Percentiles rank a stretch among this genome's conserved stretches.
Evolutionary conservation across 2,329 filamentous ascomycete genomes (phyloP).

Genomic region (Fusarium euwallaceae): DNA sequence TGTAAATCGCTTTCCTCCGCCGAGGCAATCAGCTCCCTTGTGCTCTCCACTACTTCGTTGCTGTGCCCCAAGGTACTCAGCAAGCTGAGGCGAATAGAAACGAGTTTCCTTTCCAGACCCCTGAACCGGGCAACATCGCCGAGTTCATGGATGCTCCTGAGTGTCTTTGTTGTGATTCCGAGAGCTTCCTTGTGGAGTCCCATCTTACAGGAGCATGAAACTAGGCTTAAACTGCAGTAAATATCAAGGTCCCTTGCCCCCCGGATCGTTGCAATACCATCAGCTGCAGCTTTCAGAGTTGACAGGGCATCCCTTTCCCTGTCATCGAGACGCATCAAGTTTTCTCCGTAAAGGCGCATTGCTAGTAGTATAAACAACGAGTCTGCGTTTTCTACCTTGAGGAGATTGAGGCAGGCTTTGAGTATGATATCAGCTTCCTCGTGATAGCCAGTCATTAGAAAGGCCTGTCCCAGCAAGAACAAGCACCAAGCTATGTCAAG

Average conservation of each 20-base stretch:
- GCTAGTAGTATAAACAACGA: background rate
- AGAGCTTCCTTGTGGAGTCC: background rate
- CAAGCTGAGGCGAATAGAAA: background rate
- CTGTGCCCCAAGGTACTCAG: background rate
- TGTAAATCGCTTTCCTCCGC: background rate
- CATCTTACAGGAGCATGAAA: background rate
- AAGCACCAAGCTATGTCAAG: background rate
- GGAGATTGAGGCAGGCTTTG: background rate
- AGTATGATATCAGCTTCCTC: background rate
- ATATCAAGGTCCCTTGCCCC: background rate
- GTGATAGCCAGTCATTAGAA: background rate
- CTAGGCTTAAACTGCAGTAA: background rate
- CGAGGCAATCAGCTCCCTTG: background rate
- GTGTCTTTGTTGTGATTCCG: background rate
- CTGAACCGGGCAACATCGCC: background rate
- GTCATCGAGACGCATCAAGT: background rate
- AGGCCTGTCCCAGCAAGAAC: background rate
- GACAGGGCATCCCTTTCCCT: background rate
- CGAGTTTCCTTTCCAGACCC: background rate
- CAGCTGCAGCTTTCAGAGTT: background rate
- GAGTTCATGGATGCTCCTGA: background rate
- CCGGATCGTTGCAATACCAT: background rate
- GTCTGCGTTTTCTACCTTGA: background rate
- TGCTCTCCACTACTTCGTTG: background rate
- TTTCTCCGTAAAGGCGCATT: background rate